These are phyloP conservation scores for Aspergillus oerlinghausenensis DNA, from an alignment of 2,329 filamentous ascomycete species.

Conservation along the genomic window DNA sequence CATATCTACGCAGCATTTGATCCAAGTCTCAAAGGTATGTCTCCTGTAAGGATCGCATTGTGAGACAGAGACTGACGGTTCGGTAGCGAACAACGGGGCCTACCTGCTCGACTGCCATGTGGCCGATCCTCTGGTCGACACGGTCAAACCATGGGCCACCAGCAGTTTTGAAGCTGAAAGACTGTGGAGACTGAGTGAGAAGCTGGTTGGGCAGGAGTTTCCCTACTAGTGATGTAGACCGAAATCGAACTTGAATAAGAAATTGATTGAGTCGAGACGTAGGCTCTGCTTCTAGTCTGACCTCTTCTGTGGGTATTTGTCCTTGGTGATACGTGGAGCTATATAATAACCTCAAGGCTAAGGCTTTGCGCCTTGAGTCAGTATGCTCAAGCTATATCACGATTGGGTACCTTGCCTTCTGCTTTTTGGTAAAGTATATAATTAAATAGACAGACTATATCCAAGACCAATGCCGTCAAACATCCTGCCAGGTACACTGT, in stretches of 20 bases:
- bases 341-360: no score
- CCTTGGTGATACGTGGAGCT: no score
- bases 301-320: no score
- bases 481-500: no score
- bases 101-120: slow-evolving; percentile 43
- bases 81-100: slow-evolving; percentile 28
- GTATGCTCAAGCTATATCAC: no score
- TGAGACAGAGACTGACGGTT: slow-evolving; percentile 6
- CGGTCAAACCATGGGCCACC: slow-evolving; percentile 24
- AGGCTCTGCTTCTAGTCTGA: not conserved
- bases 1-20: slow-evolving; percentile 33
- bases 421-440: no score
- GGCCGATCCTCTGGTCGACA: slow-evolving; percentile 30
- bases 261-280: not conserved
- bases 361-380: no score
- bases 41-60: not conserved
- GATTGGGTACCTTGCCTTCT: no score
- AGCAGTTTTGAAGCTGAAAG: slow-evolving; percentile 34
- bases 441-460: no score
- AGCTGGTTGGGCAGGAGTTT: slow-evolving; percentile 39
- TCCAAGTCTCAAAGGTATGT: slow-evolving; percentile 17
- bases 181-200: slow-evolving; percentile 46
- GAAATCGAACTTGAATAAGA: not conserved
- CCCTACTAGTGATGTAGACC: slow-evolving; percentile 6
- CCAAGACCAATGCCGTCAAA: no score